Evolutionary conservation across 352 stramenopile species (phyloP), one percentile per base, ranked within the genome.

Genomic region (Pythium aphanidermatum): DNA sequence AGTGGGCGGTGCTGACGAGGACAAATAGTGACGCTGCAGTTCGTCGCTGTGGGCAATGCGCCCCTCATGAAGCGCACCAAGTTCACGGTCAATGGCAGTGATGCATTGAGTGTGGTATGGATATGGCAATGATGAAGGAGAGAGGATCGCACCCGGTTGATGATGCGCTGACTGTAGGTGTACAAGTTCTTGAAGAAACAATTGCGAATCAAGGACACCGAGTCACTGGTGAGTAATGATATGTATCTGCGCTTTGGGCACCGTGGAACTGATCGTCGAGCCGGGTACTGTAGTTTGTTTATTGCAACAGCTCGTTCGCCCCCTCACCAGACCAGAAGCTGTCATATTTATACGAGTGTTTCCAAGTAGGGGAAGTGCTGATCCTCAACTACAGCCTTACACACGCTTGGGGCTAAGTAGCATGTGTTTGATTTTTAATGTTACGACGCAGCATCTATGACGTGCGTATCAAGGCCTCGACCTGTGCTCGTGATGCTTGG

Each of bases 341-440:
- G 27, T 85, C 63, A 33, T 76, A 81, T 40, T 60, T 92, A 26
- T 87, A 74, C 46, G 76, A 87, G 81, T 86, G 78, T 40, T 92
- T 92, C 48, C 78, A 91, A 64, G 72, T 84, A 1, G 74, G 74
- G 0, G 74, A 88, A 37, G 68, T 87, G 1, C 64, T 93, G 6
- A 65, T 93, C n/a, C 67, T 93, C 13, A 93, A 91, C 35, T 93
- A 93, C 61, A 93, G 81, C 55, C 60, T 90, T 21, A 89, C 76
- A 0, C 81, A 93, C 13, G 81, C 81, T 10, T 93, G 81, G 78
- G 81, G 78, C 2, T 91, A 70, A 71, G 28, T 32, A 32, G 8
- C 8, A 8, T 32, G 28, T 7, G 38, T 40, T 29, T 44, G 53
- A 53, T 55, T 34, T 20, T 32, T 3, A 6, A 37, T 36, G 26